phyloP scores from a whole-genome alignment of 805 yeast species.

The Maudiozyma serrabonitensis region DNA sequence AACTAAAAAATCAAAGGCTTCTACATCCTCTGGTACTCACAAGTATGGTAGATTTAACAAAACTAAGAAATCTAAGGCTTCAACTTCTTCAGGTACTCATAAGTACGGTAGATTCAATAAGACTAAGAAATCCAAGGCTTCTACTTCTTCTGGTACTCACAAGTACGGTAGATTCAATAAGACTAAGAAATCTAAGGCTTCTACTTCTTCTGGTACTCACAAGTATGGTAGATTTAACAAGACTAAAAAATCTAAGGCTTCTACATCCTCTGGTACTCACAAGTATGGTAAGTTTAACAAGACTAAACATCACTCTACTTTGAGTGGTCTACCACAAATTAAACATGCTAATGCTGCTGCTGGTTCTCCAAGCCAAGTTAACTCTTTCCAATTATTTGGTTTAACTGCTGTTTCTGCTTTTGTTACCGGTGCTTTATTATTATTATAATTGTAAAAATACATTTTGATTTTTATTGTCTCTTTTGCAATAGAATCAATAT shows the following conservation, averaged over 20 bases:
- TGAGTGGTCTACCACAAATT: slow-evolving; percentile 20
- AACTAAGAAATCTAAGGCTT: slow-evolving; percentile 18
- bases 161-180: slow-evolving; percentile 45
- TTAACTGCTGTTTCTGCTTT: slow-evolving; percentile 37
- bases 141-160: slow-evolving; percentile 37
- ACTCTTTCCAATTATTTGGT: slow-evolving; percentile 21
- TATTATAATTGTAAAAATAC: slow-evolving; percentile 26
- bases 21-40: slow-evolving; percentile 43
- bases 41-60: slow-evolving; percentile 45
- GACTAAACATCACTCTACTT: slow-evolving; percentile 20
- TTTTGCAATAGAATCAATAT: no score
- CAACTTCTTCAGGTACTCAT: slow-evolving; percentile 37
- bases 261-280: slow-evolving; percentile 43
- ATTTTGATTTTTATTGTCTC: no score
- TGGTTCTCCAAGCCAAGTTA: slow-evolving; percentile 14
- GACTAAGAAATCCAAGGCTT: slow-evolving; percentile 19
- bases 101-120: slow-evolving; percentile 45
- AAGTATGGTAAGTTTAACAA: slow-evolving; percentile 45
- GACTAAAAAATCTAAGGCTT: slow-evolving; percentile 23
- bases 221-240: slow-evolving; percentile 44
- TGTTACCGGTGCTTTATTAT: slow-evolving; percentile 42
- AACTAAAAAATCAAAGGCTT: slow-evolving; percentile 23
- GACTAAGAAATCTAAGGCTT: slow-evolving; percentile 23
- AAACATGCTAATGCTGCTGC: slow-evolving; percentile 12
- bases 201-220: slow-evolving; percentile 42